Percentiles rank a stretch among this genome's conserved stretches.
Evolutionary conservation across 768 basidiomycete species (phyloP).

Genomic region (Crassisporium funariophilum): DNA sequence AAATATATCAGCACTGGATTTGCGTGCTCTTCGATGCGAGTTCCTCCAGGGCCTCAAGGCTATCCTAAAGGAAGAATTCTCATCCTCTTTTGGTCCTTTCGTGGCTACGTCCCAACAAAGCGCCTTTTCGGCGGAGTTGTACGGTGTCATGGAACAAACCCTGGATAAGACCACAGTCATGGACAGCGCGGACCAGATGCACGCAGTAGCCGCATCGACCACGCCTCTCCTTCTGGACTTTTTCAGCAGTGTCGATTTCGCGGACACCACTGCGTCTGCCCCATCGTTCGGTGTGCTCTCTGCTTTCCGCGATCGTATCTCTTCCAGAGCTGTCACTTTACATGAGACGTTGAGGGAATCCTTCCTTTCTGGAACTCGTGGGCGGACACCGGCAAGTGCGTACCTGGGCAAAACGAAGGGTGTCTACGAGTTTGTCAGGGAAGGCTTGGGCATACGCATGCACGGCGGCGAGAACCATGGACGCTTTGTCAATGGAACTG

Average conservation of each 20-base stretch:
- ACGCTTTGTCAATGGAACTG: conserved; percentile 44
- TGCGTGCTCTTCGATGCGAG: conserved; percentile 71
- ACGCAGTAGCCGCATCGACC: conserved; percentile 56
- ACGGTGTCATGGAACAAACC: conserved; percentile 45
- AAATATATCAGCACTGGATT: conserved; percentile 64
- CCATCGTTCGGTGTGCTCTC: conserved; percentile 38
- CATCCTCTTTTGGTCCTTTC: conserved; percentile 43
- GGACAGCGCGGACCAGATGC: conserved; percentile 72
- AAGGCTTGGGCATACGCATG: conserved; percentile 68
- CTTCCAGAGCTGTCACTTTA: conserved; percentile 45
- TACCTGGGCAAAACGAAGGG: conserved; percentile 63
- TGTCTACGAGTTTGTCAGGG: conserved; percentile 73
- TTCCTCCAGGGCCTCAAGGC: conserved; percentile 48
- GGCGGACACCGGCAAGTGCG: conserved; percentile 61
- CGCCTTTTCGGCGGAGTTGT: conserved; percentile 36
- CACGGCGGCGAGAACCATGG: conserved; percentile 72
- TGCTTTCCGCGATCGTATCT: conserved; percentile 53
- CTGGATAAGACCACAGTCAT: conserved; percentile 70
- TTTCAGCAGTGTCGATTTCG: conserved; percentile 43
- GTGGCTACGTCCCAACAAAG: conserved; percentile 31
- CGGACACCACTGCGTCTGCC: conserved; percentile 20
- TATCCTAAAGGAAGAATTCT: conserved; percentile 54
- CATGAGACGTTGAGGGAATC: conserved; percentile 52
- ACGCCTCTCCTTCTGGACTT: conserved; percentile 50
- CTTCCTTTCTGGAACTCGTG: conserved; percentile 59